phyloP scores from a whole-genome alignment of 202 grass and related monocot species.

The Panicum hallii region DNA sequence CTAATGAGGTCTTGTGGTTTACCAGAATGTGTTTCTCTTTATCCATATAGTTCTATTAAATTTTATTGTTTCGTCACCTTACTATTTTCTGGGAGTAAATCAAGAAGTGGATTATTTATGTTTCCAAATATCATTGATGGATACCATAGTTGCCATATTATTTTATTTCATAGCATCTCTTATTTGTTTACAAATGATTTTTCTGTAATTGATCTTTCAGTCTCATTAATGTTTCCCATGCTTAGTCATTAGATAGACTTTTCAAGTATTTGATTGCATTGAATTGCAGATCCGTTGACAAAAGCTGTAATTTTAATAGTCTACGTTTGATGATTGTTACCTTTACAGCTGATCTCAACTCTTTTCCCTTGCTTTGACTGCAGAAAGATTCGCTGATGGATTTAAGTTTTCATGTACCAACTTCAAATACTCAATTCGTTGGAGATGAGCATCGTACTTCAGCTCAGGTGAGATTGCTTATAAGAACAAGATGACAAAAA shows the following conservation, averaged over 20 bases:
- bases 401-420: constrained; percentile 96
- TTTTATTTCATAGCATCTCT: constrained; percentile 14
- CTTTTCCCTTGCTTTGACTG: constrained; percentile 42
- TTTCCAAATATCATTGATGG: constrained; percentile 6
- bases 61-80: constrained; percentile 28
- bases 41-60: constrained; percentile 38
- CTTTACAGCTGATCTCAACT: not conserved
- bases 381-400: constrained; percentile 99
- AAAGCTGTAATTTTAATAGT: not conserved
- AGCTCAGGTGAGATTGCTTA: constrained; percentile 67
- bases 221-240: not conserved
- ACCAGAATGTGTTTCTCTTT: constrained; percentile 27
- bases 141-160: not conserved
- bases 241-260: not conserved
- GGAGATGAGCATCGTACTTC: constrained; percentile 80
- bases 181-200: constrained; percentile 38
- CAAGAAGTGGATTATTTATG: not conserved
- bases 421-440: constrained; percentile 84
- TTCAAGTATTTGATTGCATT: not conserved
- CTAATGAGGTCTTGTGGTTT: constrained; percentile 69
- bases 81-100: not conserved
- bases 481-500: constrained; percentile 3
- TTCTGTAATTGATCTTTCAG: not conserved
- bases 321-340: constrained; percentile 18
- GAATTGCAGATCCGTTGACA: not conserved